These are phyloP conservation scores for Francoa sonchifolia DNA, from an alignment of 441 rosid species.

Conservation along the genomic window DNA sequence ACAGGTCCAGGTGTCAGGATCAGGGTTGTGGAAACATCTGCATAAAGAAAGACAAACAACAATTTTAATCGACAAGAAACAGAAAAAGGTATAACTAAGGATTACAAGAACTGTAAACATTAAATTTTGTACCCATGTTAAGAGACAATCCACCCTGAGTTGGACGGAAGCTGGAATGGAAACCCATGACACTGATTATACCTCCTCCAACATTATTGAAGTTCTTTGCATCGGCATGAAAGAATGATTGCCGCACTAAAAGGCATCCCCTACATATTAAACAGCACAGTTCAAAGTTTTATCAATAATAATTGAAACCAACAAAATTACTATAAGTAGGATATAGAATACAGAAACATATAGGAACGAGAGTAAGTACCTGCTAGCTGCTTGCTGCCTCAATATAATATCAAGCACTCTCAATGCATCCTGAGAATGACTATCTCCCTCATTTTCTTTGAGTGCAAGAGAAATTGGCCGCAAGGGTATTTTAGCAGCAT, in stretches of 20 bases:
- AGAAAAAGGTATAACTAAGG: conserved; percentile 1
- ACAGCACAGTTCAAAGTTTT: conserved; percentile 8
- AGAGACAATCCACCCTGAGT: conserved; percentile 78
- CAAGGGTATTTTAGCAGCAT: conserved; percentile 51
- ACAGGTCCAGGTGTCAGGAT: conserved; percentile 72
- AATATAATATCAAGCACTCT: conserved; percentile 69
- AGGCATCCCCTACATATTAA: conserved; percentile 62
- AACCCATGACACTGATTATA: conserved; percentile 51
- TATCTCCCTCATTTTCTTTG: conserved; percentile 34
- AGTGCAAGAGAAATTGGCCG: conserved; percentile 35
- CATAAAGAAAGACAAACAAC: conserved; percentile 7
- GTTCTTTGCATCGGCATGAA: conserved; percentile 39
- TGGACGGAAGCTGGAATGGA: conserved; percentile 80
- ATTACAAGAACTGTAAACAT: conserved; percentile 4
- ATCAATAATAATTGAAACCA: conserved; percentile 7
- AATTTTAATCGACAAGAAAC: conserved; percentile 3
- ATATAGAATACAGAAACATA: background rate
- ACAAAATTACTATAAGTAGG: conserved; percentile 1
- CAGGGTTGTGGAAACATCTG: conserved; percentile 79
- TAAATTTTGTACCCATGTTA: conserved; percentile 45
- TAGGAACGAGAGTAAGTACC: conserved; percentile 21
- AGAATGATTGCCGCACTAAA: conserved; percentile 81
- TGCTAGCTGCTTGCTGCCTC: conserved; percentile 79
- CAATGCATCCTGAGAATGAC: conserved; percentile 47
- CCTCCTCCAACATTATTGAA: conserved; percentile 63